phyloP scores from a whole-genome alignment of 164 flowering plant species.

The Vitis rupestris region DNA sequence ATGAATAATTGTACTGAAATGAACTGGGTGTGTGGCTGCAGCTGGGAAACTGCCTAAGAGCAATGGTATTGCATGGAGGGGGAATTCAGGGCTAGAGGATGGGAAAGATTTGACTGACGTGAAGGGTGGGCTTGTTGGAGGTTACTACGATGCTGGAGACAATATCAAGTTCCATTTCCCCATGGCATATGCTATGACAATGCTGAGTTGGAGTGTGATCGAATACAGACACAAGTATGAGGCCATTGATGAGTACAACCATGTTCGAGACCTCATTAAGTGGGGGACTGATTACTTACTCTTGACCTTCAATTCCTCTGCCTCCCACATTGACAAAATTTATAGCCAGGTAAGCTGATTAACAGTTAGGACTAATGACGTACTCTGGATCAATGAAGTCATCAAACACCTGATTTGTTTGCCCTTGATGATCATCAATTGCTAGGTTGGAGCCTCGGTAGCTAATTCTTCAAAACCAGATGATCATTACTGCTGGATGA shows the following conservation, averaged over 20 bases:
- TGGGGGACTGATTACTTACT: constrained; percentile 95
- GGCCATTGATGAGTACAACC: constrained; percentile 56
- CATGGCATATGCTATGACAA: constrained; percentile 75
- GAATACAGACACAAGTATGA: constrained; percentile 72
- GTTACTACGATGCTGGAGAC: constrained; percentile 87
- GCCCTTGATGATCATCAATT: background rate
- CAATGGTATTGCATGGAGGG: constrained; percentile 60
- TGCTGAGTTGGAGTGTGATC: constrained; percentile 87
- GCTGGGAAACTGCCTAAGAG: constrained; percentile 70
- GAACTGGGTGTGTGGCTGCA: constrained; percentile 21
- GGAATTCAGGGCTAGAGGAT: constrained; percentile 68
- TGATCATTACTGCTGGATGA: constrained; percentile 73
- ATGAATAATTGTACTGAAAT: background rate
- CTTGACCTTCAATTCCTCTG: constrained; percentile 67
- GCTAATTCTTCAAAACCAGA: constrained; percentile 44
- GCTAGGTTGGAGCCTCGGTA: constrained; percentile 56
- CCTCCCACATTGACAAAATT: constrained; percentile 53
- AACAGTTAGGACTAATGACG: too few species aligned
- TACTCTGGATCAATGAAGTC: too few species aligned
- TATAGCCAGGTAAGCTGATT: constrained; percentile 47
- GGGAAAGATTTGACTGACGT: constrained; percentile 43
- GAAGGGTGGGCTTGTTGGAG: constrained; percentile 72
- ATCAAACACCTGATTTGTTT: background rate
- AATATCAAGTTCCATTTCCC: constrained; percentile 77
- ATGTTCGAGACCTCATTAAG: constrained; percentile 67